Base-by-base conservation (phyloP, 2,329 filamentous ascomycete species). In the Aspergillus awamori region DNA sequence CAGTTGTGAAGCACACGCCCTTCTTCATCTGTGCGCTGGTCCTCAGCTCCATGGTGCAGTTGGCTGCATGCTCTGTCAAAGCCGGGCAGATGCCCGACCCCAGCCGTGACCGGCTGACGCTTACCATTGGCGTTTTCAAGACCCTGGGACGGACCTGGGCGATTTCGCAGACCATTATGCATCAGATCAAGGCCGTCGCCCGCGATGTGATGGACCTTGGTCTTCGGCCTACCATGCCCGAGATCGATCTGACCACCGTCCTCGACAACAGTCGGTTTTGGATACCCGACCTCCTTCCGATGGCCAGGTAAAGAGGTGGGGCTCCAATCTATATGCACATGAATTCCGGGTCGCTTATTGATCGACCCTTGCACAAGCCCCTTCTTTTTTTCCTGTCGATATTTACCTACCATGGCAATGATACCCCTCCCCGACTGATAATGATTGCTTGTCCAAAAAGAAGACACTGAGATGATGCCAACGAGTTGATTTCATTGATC, bases 11-110 rank as follows among this genome's bases (percentile, higher is more conserved):
- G 33, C 92, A 96, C 76, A 93, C 87, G 0, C 91, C 92, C 60
- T 93, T 94, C 77, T 93, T 95, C 78, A 91, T 89, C 36, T 95
- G 91, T 72, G 88, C 90, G 41, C 81, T 95, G 53, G 91, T 91
- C 1, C 81, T 94, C 57, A 90, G 89, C 17, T 91, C 91, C 6
- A 90, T 93, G 67, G 89, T 94, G 4, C 91, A 95, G 70, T 82
- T 96, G 24, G 91, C 89, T 58, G 91, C 90, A 64, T 96, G 92
- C 86, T 87, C 85, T 5, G 81, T 82, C 68, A 80, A 78, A 53
- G 71, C 88, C 81, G 57, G 74, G 13, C 80, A 88, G 20, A 86
- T 85, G 71, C 85, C 84, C 57, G 81, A 88, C 51, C 79, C 81
- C 1, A 82, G 77, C 63, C 68, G 80, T 83, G 90, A 92, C 76